Evolutionary conservation across 1,139 yeast species (phyloP), one percentile per base, ranked within the genome.

Genomic region (Pichia sp.): DNA sequence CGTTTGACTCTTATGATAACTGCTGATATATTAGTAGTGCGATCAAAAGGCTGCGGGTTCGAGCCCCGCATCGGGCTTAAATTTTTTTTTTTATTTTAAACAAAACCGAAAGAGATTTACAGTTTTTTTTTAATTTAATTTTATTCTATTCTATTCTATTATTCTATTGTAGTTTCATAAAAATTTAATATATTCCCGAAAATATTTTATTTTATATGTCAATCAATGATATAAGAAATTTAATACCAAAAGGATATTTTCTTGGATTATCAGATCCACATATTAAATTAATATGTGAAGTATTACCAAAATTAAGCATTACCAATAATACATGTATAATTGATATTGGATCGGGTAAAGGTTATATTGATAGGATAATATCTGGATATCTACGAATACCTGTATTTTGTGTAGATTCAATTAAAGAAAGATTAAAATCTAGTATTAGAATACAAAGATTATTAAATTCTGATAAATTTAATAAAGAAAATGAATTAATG

Each of bases 1-100:
- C 64, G 63, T 60, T 59, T 60, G 64, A 60, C 64, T 60, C 64
- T 60, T 60, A 63, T 25, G 40, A 30, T 35, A 26, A 24, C 24
- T 29, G 25, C 36, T 22, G 1, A 4, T 2, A 22, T 20, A 35
- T 12, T 33, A 24, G 50, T 32, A 22, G 35, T 32, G 35, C 45
- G 41, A 62, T 63, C 66, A 63, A 61, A 63, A 62, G 66, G 66
- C 62, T 61, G 66, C 65, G 66, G 66, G 66, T 62, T 62, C 66
- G 59, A 62, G 61, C 66, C 66, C 66, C 66, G 65, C 66, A 61
- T 45, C 42, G 47, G 46, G 45, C 46, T 45, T 47, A 9, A 3
- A 7, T 44, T 39, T 43, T 43, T 43, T 26, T 2, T 29, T 20
- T 34, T 33, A 35, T 24, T 16, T 16, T 16, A 16, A 16, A 16